phyloP scores from a whole-genome alignment of 305 asterid species.

The Rubia peregrina region DNA sequence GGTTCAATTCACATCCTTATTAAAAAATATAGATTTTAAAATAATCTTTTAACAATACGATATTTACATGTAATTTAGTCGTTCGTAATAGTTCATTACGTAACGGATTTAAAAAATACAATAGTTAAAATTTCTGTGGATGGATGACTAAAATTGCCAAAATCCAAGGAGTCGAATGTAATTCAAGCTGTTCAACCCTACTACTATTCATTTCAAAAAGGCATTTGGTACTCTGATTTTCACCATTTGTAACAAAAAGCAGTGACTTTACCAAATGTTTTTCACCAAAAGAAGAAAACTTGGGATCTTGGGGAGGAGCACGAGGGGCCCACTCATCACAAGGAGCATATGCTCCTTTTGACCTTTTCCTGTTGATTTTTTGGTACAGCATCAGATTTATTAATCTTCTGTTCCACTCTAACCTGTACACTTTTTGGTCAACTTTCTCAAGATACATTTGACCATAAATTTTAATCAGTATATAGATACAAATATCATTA shows the following conservation, averaged over 20 bases:
- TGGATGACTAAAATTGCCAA: background rate
- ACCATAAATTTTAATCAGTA: too few relatives aligned
- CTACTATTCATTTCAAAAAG: background rate
- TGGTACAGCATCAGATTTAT: background rate
- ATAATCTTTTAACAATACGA: too few relatives aligned
- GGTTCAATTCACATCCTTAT: too few relatives aligned
- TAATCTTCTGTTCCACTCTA: too few relatives aligned
- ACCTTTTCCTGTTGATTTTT: background rate
- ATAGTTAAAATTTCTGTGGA: background rate
- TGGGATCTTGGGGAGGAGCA: slow-evolving; percentile 11
- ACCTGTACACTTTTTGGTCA: too few relatives aligned
- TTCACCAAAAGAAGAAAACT: background rate
- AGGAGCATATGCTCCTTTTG: background rate
- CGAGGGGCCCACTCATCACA: background rate
- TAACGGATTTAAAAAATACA: too few relatives aligned
- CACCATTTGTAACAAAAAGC: slow-evolving; percentile 17
- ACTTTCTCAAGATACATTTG: too few relatives aligned
- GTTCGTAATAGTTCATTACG: too few relatives aligned
- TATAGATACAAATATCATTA: too few relatives aligned
- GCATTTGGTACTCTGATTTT: slow-evolving; percentile 2
- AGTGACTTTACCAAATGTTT: slow-evolving; percentile 2
- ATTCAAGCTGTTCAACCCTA: background rate
- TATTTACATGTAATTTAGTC: too few relatives aligned
- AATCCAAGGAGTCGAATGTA: background rate
- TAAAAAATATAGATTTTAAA: too few relatives aligned